These are phyloP conservation scores for Jatropha multifida DNA, from an alignment of 441 rosid species.

Conservation along the genomic window DNA sequence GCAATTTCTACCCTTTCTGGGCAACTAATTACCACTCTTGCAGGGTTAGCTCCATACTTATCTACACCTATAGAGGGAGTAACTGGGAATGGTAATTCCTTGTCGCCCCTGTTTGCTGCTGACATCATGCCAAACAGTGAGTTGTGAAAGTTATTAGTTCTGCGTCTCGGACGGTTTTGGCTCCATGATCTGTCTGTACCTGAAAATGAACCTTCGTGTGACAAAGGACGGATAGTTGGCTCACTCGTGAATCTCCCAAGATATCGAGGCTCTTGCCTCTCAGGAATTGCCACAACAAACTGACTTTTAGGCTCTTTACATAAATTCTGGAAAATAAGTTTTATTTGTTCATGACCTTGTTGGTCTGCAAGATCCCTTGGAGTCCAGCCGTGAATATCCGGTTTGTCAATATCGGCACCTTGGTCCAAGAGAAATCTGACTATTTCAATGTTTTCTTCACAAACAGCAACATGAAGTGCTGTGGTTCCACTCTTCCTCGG, in stretches of 20 bases:
- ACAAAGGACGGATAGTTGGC: slow-evolving; percentile 42
- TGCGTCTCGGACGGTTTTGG: slow-evolving; percentile 47
- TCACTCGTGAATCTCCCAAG: slow-evolving; percentile 59
- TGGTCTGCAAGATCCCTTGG: slow-evolving; percentile 69
- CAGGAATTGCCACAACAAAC: slow-evolving; percentile 35
- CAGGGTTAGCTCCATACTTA: slow-evolving; percentile 15
- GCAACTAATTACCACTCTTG: slow-evolving; percentile 60
- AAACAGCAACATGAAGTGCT: slow-evolving; percentile 70
- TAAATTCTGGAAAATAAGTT: slow-evolving; percentile 34
- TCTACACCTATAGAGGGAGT: slow-evolving; percentile 10
- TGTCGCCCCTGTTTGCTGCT: slow-evolving; percentile 45
- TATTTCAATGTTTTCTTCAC: slow-evolving; percentile 64
- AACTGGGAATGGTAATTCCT: slow-evolving; percentile 28
- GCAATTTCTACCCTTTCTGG: slow-evolving; percentile 41
- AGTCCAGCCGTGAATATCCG: slow-evolving; percentile 64
- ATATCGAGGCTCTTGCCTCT: slow-evolving; percentile 36
- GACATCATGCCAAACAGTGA: slow-evolving; percentile 70
- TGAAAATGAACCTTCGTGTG: slow-evolving; percentile 29
- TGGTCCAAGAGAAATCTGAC: slow-evolving; percentile 58
- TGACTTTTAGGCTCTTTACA: slow-evolving; percentile 30
- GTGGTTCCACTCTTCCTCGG: slow-evolving; percentile 52
- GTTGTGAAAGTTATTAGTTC: slow-evolving; percentile 53
- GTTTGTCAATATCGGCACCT: slow-evolving; percentile 61
- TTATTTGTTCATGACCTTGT: slow-evolving; percentile 77
- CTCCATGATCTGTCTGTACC: slow-evolving; percentile 40